Evolutionary conservation across 306 rosid genomes (phyloP), one percentile per base, ranked within the genome.

Genomic region (Fragaria nilgerrensis): DNA sequence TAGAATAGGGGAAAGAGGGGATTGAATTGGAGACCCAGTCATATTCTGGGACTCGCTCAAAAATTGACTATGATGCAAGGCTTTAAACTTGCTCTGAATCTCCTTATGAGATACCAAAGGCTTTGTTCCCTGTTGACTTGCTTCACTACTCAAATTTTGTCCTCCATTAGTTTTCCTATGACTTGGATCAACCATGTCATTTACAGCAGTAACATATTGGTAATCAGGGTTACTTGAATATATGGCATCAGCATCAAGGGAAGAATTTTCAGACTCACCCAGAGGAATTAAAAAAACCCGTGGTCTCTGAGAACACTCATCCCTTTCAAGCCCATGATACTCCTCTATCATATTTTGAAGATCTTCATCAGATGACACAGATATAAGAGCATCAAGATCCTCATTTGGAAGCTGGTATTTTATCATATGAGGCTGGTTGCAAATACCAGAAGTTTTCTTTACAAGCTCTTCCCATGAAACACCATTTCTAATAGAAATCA

Each of bases 281-380:
- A 85, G 72, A 43, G 91, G 92, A 82, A 89, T 81, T 72, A 91
- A 86, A 81, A 91, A 83, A 3, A 91, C 71, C 64, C 94, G 78
- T 32, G 87, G 89, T 71, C 91, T 89, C 62, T 89, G 92, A 78
- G 91, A 89, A 62, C 88, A 88, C 74, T 87, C 90, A 20, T 77
- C 89, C 72, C 85, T 86, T 83, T 89, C 89, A 83, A 88, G 82
- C 75, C 87, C 96, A 72, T 87, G 77, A 79, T 83, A 89, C 81
- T 91, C 96, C 88, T 91, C 96, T 79, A 87, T 82, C 96, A 91
- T 89, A 79, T 91, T 85, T 85, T 91, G 96, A 78, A 89, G 94
- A 86, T 91, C 96, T 84, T 91, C 96, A 20, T 85, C 88, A 75
- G 94, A 87, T 61, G 94, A 89, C 49, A 91, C 90, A 9, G 96